Conservation (phyloP, 306 rosid genomes). For the Quercus suber region DNA sequence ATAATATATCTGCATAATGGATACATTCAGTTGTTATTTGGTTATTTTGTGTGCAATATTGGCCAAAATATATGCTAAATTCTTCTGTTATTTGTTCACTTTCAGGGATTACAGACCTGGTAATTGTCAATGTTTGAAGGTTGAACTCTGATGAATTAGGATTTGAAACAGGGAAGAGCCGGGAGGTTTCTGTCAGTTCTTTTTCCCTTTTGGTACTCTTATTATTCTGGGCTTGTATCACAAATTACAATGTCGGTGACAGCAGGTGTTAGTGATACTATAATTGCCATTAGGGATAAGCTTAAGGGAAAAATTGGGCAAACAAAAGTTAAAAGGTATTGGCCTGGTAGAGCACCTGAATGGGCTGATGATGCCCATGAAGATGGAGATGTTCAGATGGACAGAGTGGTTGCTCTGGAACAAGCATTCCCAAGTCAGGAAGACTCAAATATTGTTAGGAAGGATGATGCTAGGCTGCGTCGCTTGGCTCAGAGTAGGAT, state of each 20-base stretch:
- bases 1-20: neutral
- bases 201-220: too few relatives aligned
- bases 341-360: constrained; percentile 97
- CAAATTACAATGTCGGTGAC: constrained; percentile 75
- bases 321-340: constrained; percentile 84
- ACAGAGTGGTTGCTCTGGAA: constrained; percentile 64
- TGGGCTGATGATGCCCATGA: constrained; percentile 83
- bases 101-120: neutral
- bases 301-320: constrained; percentile 93
- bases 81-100: neutral
- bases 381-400: constrained; percentile 64
- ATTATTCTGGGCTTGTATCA: neutral
- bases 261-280: constrained; percentile 92
- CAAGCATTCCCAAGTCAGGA: constrained; percentile 65
- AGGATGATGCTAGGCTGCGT: constrained; percentile 78
- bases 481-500: constrained; percentile 76
- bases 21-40: neutral
- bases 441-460: constrained; percentile 46
- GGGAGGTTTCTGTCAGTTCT: neutral
- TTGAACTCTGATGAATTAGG: constrained; percentile 15
- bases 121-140: neutral
- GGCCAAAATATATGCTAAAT: neutral
- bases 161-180: constrained; percentile 14
- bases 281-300: constrained; percentile 84
- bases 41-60: neutral